Conservation (phyloP, 345 rosid species). For the Diplotaxis tenuifolia region DNA sequence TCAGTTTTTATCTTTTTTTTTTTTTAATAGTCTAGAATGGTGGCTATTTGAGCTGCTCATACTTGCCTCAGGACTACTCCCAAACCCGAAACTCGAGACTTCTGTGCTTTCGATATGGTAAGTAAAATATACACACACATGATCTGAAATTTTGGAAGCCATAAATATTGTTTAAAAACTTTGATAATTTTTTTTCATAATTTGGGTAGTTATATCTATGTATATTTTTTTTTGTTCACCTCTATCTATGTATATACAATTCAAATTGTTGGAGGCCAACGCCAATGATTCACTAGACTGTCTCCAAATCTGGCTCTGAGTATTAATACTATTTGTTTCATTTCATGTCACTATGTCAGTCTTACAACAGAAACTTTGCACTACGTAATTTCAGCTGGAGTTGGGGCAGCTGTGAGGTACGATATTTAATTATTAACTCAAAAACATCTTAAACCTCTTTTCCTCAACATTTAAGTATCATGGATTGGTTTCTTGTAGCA, state of each 20-base stretch:
- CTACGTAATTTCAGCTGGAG: conserved; percentile 33
- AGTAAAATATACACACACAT: not conserved
- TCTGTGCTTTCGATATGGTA: conserved; percentile 62
- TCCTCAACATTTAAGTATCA: not conserved
- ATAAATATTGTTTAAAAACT: too few species aligned
- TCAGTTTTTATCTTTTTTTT: too few species aligned
- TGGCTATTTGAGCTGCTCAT: conserved; percentile 39
- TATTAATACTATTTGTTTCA: not conserved
- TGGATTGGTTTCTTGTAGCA: too few species aligned
- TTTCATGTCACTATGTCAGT: conserved; percentile 6
- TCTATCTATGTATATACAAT: too few species aligned
- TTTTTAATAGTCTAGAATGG: too few species aligned
- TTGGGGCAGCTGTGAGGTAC: conserved; percentile 38
- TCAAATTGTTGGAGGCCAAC: too few species aligned
- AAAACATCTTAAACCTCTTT: not conserved
- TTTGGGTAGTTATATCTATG: too few species aligned
- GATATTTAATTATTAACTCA: not conserved
- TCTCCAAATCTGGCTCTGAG: too few species aligned
- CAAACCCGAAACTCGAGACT: conserved; percentile 58
- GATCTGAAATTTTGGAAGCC: not conserved
- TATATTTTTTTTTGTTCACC: too few species aligned
- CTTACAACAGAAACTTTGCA: conserved; percentile 33
- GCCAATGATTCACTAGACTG: too few species aligned
- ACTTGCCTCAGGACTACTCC: conserved; percentile 46
- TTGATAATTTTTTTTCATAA: too few species aligned